Percentiles rank a stretch among this genome's conserved stretches.
Evolutionary conservation across 2,329 filamentous ascomycete species (phyloP).

Genomic region (Leptosphaerulina australis): DNA sequence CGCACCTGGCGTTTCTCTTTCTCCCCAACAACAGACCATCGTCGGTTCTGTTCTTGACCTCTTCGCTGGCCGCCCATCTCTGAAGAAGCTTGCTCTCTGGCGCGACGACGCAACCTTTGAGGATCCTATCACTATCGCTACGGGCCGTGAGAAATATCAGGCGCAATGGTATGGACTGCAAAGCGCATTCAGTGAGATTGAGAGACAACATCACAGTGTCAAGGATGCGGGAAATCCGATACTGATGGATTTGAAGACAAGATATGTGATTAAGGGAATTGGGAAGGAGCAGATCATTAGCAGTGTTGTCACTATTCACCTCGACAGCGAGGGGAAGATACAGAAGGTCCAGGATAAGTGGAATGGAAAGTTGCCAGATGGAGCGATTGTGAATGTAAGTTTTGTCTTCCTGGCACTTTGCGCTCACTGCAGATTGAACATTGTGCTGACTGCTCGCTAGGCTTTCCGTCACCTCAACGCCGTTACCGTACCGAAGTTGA

Average conservation of each 20-base stretch:
- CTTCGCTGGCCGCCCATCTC: slow-evolving; percentile 64
- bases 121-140: slow-evolving; percentile 64
- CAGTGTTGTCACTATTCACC: slow-evolving; percentile 57
- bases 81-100: slow-evolving; percentile 66
- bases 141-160: slow-evolving; percentile 60
- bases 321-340: slow-evolving; percentile 54
- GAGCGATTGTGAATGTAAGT: slow-evolving; percentile 59
- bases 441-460: slow-evolving; percentile 48
- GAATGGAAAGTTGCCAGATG: slow-evolving; percentile 60
- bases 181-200: slow-evolving; percentile 63
- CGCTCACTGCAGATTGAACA: background rate
- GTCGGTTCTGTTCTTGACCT: slow-evolving; percentile 67
- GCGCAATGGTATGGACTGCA: slow-evolving; percentile 66
- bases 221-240: slow-evolving; percentile 65
- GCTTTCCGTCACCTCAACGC: slow-evolving; percentile 60
- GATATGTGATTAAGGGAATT: slow-evolving; percentile 61
- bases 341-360: slow-evolving; percentile 61
- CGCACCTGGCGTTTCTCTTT: slow-evolving; percentile 58
- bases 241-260: slow-evolving; percentile 59
- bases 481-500: slow-evolving; percentile 58
- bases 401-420: slow-evolving; percentile 30
- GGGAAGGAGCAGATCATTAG: slow-evolving; percentile 58
- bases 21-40: slow-evolving; percentile 58
- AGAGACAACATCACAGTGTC: slow-evolving; percentile 61
- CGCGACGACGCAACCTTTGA: slow-evolving; percentile 62